These are phyloP conservation scores for Chalara sp. DNA, from an alignment of 2,329 filamentous ascomycete genomes.

Conservation along the genomic window DNA sequence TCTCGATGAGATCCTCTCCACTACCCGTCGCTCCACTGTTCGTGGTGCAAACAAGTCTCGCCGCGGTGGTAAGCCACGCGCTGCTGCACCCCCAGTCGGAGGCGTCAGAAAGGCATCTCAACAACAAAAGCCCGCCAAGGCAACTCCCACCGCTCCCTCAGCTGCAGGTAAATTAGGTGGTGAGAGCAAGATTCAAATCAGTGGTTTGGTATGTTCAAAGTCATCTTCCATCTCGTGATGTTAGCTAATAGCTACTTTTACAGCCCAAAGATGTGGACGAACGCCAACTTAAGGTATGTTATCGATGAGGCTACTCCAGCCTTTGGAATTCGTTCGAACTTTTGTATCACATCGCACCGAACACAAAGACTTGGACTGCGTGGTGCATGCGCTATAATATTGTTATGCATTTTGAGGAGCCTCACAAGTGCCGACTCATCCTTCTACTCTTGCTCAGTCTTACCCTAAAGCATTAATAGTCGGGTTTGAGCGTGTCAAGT, in stretches of 20 bases:
- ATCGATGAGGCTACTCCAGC: constrained; percentile 66
- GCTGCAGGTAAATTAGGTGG: constrained; percentile 34
- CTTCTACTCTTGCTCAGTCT: constrained; percentile 21
- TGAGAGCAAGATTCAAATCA: constrained; percentile 97
- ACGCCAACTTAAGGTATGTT: constrained; percentile 99
- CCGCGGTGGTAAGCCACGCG: constrained; percentile 16
- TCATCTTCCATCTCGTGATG: not conserved
- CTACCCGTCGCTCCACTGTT: constrained; percentile 38
- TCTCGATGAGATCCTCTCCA: constrained; percentile 94
- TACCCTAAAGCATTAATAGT: constrained; percentile 27
- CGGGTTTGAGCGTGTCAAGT: constrained; percentile 56
- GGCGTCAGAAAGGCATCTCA: constrained; percentile 75
- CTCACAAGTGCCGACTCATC: constrained; percentile 32
- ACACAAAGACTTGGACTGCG: constrained; percentile 14
- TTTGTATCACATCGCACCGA: constrained; percentile 35
- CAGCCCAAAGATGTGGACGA: constrained; percentile 96
- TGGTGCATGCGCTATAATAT: constrained; percentile 6
- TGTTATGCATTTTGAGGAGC: constrained; percentile 15
- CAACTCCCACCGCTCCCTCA: constrained; percentile 57
- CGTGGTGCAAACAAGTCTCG: constrained; percentile 30
- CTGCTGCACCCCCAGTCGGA: constrained; percentile 62
- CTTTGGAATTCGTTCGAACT: constrained; percentile 69
- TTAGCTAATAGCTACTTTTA: constrained; percentile 5
- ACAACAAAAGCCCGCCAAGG: constrained; percentile 52
- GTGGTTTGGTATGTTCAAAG: constrained; percentile 75